Evolutionary conservation across 2,329 filamentous ascomycete genomes (phyloP), one percentile per base, ranked within the genome.

Genomic region (Huntiella abstrusa): DNA sequence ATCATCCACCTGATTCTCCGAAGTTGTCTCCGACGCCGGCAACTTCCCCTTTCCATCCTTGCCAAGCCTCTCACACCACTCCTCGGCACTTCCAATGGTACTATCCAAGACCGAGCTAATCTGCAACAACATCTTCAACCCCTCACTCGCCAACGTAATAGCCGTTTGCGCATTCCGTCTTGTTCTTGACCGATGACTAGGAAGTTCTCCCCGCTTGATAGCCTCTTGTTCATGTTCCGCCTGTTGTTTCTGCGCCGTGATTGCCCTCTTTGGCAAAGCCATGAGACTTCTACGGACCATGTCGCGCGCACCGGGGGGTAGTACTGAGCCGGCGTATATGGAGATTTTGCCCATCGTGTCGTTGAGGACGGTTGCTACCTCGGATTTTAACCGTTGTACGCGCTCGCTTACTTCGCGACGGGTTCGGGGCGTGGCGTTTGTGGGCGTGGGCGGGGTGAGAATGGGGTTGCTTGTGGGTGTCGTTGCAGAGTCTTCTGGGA

Each of bases 71-170:
- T 87, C 81, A 53, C 88, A 83, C 91, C 91, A 96, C 54, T 80
- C 76, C 61, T 96, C 88, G 0, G 91, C 91, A 55, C 83, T 91
- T 47, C 83, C 73, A 45, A 96, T 81, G 0, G 91, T 96, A 45
- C 85, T 82, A 54, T 92, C 83, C 6, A 96, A 71, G 2, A 95
- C 83, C 4, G 79, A 77, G 36, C 79, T 91, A 43, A 98, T 85
- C 59, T 95, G 86, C 1, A 77, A 73, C 70, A 96, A 86, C 80
- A 96, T 94, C 54, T 95, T 86, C 11, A 96, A 67, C 0, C 87
- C 85, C 59, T 96, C 88, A 55, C 81, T 82, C 5, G 88, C 88
- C 44, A 96, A 75, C 1, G 91, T 76, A 10, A 96, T 65, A 47
- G 92, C 86, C 36, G 81, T 72, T 54, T 86, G 80, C 0, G 84